Conservation (phyloP, 805 yeast species). For the Blastobotrys terrestris region DNA sequence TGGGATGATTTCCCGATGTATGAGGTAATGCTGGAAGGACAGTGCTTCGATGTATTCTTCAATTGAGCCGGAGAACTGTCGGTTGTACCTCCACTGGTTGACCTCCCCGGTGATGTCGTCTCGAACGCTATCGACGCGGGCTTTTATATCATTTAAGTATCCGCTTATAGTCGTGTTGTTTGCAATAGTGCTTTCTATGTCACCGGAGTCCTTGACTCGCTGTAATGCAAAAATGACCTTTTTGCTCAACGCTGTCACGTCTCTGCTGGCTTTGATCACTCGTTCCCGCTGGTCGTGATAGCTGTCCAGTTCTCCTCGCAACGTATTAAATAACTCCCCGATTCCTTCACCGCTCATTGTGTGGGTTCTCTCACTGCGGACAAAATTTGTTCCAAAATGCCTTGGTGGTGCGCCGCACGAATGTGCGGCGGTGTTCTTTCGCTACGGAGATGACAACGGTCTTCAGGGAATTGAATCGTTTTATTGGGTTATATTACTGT, state of each 20-base stretch:
- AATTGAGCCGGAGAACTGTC: conserved; percentile 20
- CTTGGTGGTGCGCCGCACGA: neutral
- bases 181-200: neutral
- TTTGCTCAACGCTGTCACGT: conserved; percentile 36
- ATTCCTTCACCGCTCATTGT: neutral
- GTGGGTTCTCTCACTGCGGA: neutral
- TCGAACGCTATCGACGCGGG: conserved; percentile 5
- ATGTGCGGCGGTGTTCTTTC: neutral
- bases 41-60: conserved; percentile 28
- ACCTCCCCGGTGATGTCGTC: conserved; percentile 6
- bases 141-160: conserved; percentile 2
- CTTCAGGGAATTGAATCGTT: too few relatives aligned
- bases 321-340: neutral
- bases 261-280: conserved; percentile 34
- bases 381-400: neutral
- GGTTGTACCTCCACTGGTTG: conserved; percentile 14
- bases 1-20: conserved; percentile 11
- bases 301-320: conserved; percentile 16
- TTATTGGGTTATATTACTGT: too few relatives aligned
- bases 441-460: too few relatives aligned
- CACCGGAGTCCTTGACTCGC: conserved; percentile 7
- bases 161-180: neutral
- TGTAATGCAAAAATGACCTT: conserved; percentile 30
- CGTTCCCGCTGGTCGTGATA: conserved; percentile 33
- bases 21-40: conserved; percentile 19